A percentile compares a stretch with the other conserved stretches of the same genome.
These are phyloP conservation scores for Xylaria intraflava DNA, from an alignment of 495 filamentous ascomycete species.

Conservation along the genomic window DNA sequence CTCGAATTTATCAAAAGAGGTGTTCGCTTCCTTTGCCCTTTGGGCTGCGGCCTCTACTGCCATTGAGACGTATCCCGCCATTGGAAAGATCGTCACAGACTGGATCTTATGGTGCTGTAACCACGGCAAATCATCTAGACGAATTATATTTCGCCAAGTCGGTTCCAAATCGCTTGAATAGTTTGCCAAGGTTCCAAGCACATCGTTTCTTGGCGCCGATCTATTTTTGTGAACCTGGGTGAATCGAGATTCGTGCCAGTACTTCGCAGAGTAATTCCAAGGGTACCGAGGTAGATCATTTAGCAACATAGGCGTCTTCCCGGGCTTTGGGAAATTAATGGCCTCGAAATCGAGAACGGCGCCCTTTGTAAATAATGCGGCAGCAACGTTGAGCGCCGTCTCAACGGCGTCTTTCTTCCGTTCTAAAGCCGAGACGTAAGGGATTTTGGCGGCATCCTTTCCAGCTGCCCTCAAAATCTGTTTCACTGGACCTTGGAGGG, in stretches of 20 bases:
- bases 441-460: conserved; percentile 30
- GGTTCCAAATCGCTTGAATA: conserved; percentile 44
- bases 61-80: conserved; percentile 51
- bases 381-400: conserved; percentile 38
- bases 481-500: conserved; percentile 53
- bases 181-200: conserved; percentile 45
- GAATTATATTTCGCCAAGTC: conserved; percentile 49
- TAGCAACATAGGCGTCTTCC: conserved; percentile 29
- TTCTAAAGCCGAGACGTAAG: conserved; percentile 36
- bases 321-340: conserved; percentile 38
- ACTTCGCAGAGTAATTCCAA: conserved; percentile 46
- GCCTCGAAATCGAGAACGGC: conserved; percentile 35
- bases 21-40: conserved; percentile 23
- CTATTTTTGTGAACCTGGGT: conserved; percentile 46
- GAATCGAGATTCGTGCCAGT: conserved; percentile 49
- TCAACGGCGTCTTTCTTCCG: conserved; percentile 40
- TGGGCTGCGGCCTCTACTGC: conserved; percentile 48
- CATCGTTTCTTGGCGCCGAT: conserved; percentile 40
- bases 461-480: conserved; percentile 47
- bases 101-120: conserved; percentile 47
- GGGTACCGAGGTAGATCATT: conserved; percentile 41
- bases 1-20: conserved; percentile 34
- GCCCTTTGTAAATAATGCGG: conserved; percentile 41
- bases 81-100: conserved; percentile 51
- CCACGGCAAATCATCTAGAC: conserved; percentile 47